A percentile compares a stretch with the other conserved stretches of the same genome.
These are phyloP conservation scores for Paraphaeosphaeria sporulosa DNA, from an alignment of 2,329 filamentous ascomycete species.

Conservation along the genomic window DNA sequence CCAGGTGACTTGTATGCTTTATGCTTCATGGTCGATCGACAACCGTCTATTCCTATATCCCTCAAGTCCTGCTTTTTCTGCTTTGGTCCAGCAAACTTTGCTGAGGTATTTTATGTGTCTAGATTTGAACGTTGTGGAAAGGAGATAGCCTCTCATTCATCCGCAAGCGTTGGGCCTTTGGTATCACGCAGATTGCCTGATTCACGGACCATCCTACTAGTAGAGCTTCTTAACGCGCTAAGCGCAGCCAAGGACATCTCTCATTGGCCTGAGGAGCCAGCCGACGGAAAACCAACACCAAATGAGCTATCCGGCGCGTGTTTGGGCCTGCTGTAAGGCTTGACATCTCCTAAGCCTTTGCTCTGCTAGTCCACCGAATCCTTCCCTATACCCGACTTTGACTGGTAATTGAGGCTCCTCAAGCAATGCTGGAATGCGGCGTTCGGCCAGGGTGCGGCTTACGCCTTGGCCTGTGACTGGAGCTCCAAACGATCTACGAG, in stretches of 20 bases:
- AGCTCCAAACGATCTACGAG: background rate
- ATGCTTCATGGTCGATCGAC: too few relatives aligned
- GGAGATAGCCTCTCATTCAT: background rate
- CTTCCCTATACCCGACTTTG: too few relatives aligned
- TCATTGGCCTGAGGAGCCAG: too few relatives aligned
- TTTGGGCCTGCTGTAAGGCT: slow-evolving; percentile 7
- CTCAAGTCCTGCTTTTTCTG: too few relatives aligned
- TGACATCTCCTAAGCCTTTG: too few relatives aligned
- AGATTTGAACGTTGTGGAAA: slow-evolving; percentile 1
- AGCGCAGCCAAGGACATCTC: background rate
- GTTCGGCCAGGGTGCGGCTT: background rate
- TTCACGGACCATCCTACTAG: too few relatives aligned
- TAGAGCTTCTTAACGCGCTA: background rate
- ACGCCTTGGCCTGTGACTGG: background rate
- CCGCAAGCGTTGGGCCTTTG: slow-evolving; percentile 5
- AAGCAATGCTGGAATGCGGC: slow-evolving; percentile 1
- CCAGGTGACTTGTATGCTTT: too few relatives aligned
- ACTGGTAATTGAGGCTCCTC: background rate
- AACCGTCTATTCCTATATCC: too few relatives aligned
- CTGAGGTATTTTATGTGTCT: too few relatives aligned
- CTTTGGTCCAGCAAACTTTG: too few relatives aligned
- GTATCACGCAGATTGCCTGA: background rate
- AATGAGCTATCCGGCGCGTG: slow-evolving; percentile 4
- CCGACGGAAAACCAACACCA: slow-evolving; percentile 2
- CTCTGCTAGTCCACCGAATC: too few relatives aligned